Evolutionary conservation across 129 eudicot genomes (phyloP).

Genomic region (Deinandra increscens): DNA sequence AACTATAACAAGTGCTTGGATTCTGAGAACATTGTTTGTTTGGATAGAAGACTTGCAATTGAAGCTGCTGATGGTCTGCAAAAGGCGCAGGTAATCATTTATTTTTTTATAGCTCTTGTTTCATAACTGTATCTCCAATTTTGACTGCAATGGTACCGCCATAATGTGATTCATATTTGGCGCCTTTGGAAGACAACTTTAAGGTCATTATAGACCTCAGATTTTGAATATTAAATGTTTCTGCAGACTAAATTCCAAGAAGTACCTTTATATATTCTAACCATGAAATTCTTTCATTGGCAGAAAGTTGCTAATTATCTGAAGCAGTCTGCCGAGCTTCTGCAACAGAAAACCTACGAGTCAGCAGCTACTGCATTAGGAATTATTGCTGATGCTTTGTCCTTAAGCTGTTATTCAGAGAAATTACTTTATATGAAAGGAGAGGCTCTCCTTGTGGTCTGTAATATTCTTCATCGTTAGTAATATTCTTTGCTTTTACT

Average conservation of each 20-base stretch:
- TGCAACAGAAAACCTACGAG: constrained; percentile 61
- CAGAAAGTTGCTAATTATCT: constrained; percentile 62
- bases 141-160: constrained; percentile 7
- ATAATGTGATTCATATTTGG: background rate
- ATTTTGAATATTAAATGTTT: background rate
- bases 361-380: constrained; percentile 58
- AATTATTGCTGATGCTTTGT: constrained; percentile 60
- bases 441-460: constrained; percentile 73
- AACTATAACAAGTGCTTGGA: constrained; percentile 57
- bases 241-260: constrained; percentile 1
- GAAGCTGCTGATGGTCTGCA: constrained; percentile 91
- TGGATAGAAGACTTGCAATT: constrained; percentile 73
- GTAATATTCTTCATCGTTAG: constrained; percentile 27
- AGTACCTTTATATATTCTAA: constrained; percentile 21
- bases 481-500: constrained; percentile 11
- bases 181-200: background rate
- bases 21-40: constrained; percentile 41
- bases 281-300: constrained; percentile 23
- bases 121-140: background rate
- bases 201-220: constrained; percentile 9
- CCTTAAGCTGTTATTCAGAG: constrained; percentile 76
- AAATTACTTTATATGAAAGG: constrained; percentile 74
- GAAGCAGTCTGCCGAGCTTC: constrained; percentile 55
- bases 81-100: constrained; percentile 59
- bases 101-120: background rate